Evolutionary conservation across 805 yeast genomes (phyloP).

Genomic region (Saturnispora serradocipensis): DNA sequence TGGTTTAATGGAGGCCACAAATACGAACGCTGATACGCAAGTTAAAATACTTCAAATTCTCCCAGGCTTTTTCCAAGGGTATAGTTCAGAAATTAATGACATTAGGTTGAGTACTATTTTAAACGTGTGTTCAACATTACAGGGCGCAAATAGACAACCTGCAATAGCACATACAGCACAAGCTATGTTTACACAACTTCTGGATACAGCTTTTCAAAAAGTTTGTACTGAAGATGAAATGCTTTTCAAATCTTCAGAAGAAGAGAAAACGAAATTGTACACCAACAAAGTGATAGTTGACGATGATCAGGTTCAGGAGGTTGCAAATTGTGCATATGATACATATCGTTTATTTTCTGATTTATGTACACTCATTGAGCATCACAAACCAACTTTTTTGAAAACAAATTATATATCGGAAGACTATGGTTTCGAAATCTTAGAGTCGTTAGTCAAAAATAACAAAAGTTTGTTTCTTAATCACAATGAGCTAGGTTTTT

Average conservation of each 20-base stretch:
- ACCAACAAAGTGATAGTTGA: conserved; percentile 35
- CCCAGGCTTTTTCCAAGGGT: conserved; percentile 64
- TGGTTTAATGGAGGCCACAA: conserved; percentile 64
- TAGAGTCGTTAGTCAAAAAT: conserved; percentile 68
- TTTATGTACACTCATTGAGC: conserved; percentile 58
- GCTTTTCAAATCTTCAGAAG: conserved; percentile 18
- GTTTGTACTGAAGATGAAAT: conserved; percentile 34
- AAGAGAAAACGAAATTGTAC: conserved; percentile 21
- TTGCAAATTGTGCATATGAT: conserved; percentile 53
- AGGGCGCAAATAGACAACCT: conserved; percentile 55
- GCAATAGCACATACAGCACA: conserved; percentile 85
- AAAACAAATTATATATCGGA: conserved; percentile 45
- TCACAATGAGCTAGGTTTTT: conserved; percentile 56
- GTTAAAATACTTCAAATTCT: conserved; percentile 75
- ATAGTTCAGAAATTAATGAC: conserved; percentile 47
- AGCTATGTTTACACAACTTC: conserved; percentile 84
- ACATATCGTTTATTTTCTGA: conserved; percentile 64
- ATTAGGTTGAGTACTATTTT: conserved; percentile 49
- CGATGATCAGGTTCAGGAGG: conserved; percentile 32
- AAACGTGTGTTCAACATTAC: conserved; percentile 62
- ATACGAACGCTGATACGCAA: conserved; percentile 73
- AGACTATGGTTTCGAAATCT: conserved; percentile 67
- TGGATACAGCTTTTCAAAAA: conserved; percentile 69
- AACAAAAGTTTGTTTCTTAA: conserved; percentile 46
- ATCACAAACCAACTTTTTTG: conserved; percentile 45